phyloP scores from a whole-genome alignment of 345 rosid genomes.

The Bruguiera gymnorhiza region DNA sequence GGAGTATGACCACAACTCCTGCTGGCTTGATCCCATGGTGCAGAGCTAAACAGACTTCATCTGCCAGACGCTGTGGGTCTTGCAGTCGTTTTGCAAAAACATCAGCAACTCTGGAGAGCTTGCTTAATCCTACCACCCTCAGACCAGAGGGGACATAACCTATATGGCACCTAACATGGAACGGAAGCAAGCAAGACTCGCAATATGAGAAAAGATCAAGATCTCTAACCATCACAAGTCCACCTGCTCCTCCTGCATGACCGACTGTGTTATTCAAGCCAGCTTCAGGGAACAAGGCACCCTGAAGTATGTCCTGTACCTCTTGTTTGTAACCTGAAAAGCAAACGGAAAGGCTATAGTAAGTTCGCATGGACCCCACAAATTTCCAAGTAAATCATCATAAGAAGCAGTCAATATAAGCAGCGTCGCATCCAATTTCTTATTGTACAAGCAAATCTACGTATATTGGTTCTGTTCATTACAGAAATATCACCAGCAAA shows the following conservation, averaged over 20 bases:
- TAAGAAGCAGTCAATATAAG: not conserved
- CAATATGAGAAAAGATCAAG: constrained; percentile 90
- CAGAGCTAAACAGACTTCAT: constrained; percentile 74
- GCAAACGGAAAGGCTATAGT: constrained; percentile 4
- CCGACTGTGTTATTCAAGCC: constrained; percentile 67
- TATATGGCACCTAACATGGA: constrained; percentile 78
- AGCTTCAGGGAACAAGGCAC: constrained; percentile 91
- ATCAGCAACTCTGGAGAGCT: constrained; percentile 84
- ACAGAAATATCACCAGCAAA: not conserved
- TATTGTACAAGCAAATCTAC: not conserved
- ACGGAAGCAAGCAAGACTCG: constrained; percentile 89
- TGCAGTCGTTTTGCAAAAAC: constrained; percentile 88
- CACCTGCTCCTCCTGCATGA: constrained; percentile 86
- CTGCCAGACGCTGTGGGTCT: constrained; percentile 74
- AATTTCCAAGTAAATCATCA: not conserved
- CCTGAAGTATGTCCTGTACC: constrained; percentile 73
- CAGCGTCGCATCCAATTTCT: not conserved
- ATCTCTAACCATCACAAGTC: constrained; percentile 85
- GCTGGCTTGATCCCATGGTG: constrained; percentile 73
- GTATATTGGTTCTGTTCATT: not conserved
- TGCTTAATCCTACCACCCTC: constrained; percentile 84
- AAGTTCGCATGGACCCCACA: not conserved
- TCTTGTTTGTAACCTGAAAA: constrained; percentile 65
- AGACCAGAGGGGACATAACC: constrained; percentile 86
- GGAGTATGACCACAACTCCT: constrained; percentile 84